Percentiles rank a stretch among this genome's conserved stretches.
These are phyloP conservation scores for Fusarium sp. DNA, from an alignment of 2,329 filamentous ascomycete genomes.

Conservation along the genomic window DNA sequence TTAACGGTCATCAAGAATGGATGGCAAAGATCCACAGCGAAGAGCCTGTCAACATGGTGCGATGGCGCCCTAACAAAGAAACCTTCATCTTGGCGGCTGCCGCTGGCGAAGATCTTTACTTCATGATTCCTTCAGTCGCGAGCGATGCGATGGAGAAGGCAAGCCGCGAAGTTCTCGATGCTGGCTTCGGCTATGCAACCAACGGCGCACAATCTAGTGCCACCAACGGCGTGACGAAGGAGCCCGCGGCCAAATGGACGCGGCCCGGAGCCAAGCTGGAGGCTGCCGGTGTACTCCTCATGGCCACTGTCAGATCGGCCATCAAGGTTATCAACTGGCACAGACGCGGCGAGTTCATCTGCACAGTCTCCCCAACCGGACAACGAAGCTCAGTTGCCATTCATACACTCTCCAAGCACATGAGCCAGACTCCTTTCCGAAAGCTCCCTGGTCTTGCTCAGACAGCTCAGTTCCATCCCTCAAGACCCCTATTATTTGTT, in stretches of 20 bases:
- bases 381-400: constrained; percentile 88
- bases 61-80: constrained; percentile 89
- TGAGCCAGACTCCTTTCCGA: constrained; percentile 94
- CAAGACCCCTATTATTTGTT: constrained; percentile 92
- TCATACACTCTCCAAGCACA: constrained; percentile 93
- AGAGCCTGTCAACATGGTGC: constrained; percentile 84
- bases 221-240: constrained; percentile 73
- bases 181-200: constrained; percentile 93
- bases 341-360: constrained; percentile 92
- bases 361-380: constrained; percentile 86
- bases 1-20: constrained; percentile 92
- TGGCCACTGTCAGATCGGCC: constrained; percentile 81
- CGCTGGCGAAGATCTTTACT: constrained; percentile 85
- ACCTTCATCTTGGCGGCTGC: constrained; percentile 85
- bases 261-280: constrained; percentile 81
- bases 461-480: constrained; percentile 93
- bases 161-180: constrained; percentile 82
- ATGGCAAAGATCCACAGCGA: constrained; percentile 82
- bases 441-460: constrained; percentile 80
- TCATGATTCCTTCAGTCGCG: constrained; percentile 82
- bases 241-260: constrained; percentile 83
- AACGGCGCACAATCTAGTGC: constrained; percentile 69
- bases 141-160: constrained; percentile 79
- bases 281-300: constrained; percentile 82
- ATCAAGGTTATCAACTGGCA: constrained; percentile 96